Base-by-base conservation (phyloP, 176 grass and related monocot genomes). In the Ampelocalamus luodianensis region DNA sequence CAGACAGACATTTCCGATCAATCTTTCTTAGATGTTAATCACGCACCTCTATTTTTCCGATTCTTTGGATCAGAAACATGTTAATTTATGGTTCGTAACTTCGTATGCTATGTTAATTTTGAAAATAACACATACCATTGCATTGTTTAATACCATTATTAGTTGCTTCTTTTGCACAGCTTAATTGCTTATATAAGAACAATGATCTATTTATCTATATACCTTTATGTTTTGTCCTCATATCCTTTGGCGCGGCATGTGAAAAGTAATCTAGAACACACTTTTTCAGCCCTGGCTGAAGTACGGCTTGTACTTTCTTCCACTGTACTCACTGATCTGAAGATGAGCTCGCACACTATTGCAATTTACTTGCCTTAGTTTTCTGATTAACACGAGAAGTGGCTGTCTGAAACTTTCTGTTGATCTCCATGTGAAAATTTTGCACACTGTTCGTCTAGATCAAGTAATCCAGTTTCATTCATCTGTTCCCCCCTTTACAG, bases 401-500 rank as follows among this genome's bases (percentile, higher is more conserved):
- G 23, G 26, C 29, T 56, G 8, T 12, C 40, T 67, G 3, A 18
- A 59, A 26, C 29, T 86, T 88, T 68, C 8, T 51, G 10, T 56
- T 32, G 29, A 6, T 65, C 8, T 65, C 22, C 51, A n/a, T 61
- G 6, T 39, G 32, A 26, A 59, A 51, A 27, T 66, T 16, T 65
- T 20, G 55, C n/a, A 66, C 5, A 39, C 10, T 65, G 5, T 46
- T 49, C 43, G 14, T 42, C 29, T 39, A 37, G 3, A 60, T 78
- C 16, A 78, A 82, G 0, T 43, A 61, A 76, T 87, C 83, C 10
- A 73, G 13, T 80, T 82, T 65, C 15, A 63, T 74, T 48, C 66
- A 13, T 73, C 10, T 64, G 12, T 88, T 45, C 40, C 18, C 63
- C n/a, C 65, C 70, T 88, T 83, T 54, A 42, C 93, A 96, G 96